Evolutionary conservation across 169 alveolate species (phyloP).

Genomic region (Toxoplasma gondii): DNA sequence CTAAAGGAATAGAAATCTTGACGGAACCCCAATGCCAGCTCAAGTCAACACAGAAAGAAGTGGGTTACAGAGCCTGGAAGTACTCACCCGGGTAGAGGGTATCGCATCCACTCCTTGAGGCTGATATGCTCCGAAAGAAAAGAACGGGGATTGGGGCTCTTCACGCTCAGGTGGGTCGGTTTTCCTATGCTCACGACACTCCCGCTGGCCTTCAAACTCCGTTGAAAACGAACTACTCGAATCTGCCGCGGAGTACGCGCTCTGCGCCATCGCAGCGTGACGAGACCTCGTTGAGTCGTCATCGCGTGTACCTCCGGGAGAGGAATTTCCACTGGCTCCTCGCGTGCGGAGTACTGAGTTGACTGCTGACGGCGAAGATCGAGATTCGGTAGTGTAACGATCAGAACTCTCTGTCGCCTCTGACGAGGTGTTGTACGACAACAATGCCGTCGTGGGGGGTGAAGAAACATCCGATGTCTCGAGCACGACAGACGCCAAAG

Average conservation of each 20-base stretch:
- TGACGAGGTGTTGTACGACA: not conserved
- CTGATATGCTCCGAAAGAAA: not conserved
- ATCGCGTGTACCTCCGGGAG: not conserved
- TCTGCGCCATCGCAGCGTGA: not conserved
- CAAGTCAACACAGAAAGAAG: too few relatives aligned
- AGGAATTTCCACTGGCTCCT: not conserved
- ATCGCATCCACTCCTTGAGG: not conserved
- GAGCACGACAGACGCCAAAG: not conserved
- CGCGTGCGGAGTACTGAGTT: not conserved
- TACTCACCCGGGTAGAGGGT: not conserved
- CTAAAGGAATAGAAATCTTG: too few relatives aligned
- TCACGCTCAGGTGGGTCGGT: not conserved
- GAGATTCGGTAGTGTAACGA: not conserved
- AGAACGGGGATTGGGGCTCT: not conserved
- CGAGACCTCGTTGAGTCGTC: not conserved
- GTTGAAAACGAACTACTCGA: not conserved
- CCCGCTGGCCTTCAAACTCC: not conserved
- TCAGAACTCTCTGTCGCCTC: not conserved
- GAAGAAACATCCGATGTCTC: conserved; percentile 12
- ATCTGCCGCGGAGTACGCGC: not conserved
- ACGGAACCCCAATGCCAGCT: too few relatives aligned
- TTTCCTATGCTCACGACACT: not conserved
- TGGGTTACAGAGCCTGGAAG: too few relatives aligned
- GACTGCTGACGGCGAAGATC: not conserved
- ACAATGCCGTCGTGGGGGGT: not conserved